Percentiles rank a stretch among this genome's conserved stretches.
These are phyloP conservation scores for Colletotrichum sp. DNA, from an alignment of 2,329 filamentous ascomycete genomes.

Conservation along the genomic window DNA sequence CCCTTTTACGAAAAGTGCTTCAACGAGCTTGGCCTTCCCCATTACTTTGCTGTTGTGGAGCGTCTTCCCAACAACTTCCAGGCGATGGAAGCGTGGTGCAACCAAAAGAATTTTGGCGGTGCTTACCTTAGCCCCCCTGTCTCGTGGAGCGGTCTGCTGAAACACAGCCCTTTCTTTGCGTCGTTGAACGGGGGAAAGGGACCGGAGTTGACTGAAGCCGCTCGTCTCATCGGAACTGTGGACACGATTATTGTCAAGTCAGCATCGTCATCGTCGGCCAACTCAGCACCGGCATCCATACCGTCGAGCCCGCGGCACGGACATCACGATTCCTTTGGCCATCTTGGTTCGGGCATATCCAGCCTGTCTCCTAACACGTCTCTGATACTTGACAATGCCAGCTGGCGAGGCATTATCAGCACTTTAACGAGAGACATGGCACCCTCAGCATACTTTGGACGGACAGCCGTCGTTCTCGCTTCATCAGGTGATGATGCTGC, in stretches of 20 bases:
- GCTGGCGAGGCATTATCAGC: conserved; percentile 84
- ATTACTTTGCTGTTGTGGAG: conserved; percentile 79
- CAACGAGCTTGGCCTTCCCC: conserved; percentile 84
- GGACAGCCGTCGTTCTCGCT: conserved; percentile 78
- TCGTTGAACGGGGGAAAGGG: conserved; percentile 55
- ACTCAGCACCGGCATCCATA: conserved; percentile 51
- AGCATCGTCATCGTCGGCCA: conserved; percentile 45
- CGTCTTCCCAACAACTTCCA: conserved; percentile 67
- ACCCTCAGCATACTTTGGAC: conserved; percentile 79
- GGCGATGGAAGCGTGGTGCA: conserved; percentile 74
- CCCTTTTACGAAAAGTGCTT: conserved; percentile 88
- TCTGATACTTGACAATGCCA: conserved; percentile 81
- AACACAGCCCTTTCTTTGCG: conserved; percentile 56
- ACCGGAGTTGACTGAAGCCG: conserved; percentile 74
- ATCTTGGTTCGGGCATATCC: conserved; percentile 20
- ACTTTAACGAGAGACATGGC: conserved; percentile 83
- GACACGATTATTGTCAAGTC: conserved; percentile 78
- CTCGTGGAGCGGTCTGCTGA: conserved; percentile 64
- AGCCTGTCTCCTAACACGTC: conserved; percentile 51
- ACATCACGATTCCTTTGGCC: conserved; percentile 27
- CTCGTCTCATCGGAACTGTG: conserved; percentile 78
- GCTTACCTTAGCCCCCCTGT: conserved; percentile 81
- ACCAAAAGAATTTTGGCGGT: conserved; percentile 79
- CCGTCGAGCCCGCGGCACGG: conserved; percentile 53
- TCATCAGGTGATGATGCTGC: conserved; percentile 77